Percentiles rank a stretch among this genome's conserved stretches.
These are phyloP conservation scores for Grifola frondosa DNA, from an alignment of 1,284 basidiomycete species.

Conservation along the genomic window DNA sequence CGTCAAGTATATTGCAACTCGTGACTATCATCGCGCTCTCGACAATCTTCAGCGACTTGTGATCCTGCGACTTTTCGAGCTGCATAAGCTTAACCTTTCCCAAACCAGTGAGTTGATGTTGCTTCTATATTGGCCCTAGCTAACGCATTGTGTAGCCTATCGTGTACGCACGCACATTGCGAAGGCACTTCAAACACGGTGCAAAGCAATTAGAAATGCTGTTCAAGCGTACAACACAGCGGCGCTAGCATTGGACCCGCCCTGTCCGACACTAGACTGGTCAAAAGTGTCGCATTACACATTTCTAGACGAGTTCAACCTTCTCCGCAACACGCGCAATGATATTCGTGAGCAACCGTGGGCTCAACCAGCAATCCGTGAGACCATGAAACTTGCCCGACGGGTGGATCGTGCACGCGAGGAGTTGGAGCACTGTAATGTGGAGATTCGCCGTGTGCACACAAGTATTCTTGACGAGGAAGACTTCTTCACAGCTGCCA, in stretches of 20 bases:
- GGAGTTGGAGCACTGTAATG: not conserved
- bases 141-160: slow-evolving; percentile 3
- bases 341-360: slow-evolving; percentile 30
- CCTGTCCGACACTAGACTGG: slow-evolving; percentile 28
- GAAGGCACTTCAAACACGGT: slow-evolving; percentile 24
- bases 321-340: slow-evolving; percentile 31
- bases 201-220: slow-evolving; percentile 22
- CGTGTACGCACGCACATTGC: slow-evolving; percentile 23
- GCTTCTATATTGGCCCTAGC: not conserved
- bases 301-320: slow-evolving; percentile 36
- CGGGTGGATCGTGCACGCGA: slow-evolving; percentile 23
- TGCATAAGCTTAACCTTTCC: slow-evolving; percentile 27
- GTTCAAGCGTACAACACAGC: slow-evolving; percentile 27
- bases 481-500: too few relatives aligned
- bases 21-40: slow-evolving; percentile 23
- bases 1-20: slow-evolving; percentile 13
- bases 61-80: slow-evolving; percentile 29
- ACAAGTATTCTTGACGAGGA: not conserved
- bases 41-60: slow-evolving; percentile 29
- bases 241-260: slow-evolving; percentile 23
- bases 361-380: slow-evolving; percentile 26
- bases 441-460: slow-evolving; percentile 2
- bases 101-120: slow-evolving; percentile 16
- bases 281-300: slow-evolving; percentile 30
- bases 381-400: slow-evolving; percentile 27